Percentiles rank a stretch among this genome's conserved stretches.
phyloP scores from a whole-genome alignment of 495 filamentous ascomycete genomes.

The Darksidea phi region DNA sequence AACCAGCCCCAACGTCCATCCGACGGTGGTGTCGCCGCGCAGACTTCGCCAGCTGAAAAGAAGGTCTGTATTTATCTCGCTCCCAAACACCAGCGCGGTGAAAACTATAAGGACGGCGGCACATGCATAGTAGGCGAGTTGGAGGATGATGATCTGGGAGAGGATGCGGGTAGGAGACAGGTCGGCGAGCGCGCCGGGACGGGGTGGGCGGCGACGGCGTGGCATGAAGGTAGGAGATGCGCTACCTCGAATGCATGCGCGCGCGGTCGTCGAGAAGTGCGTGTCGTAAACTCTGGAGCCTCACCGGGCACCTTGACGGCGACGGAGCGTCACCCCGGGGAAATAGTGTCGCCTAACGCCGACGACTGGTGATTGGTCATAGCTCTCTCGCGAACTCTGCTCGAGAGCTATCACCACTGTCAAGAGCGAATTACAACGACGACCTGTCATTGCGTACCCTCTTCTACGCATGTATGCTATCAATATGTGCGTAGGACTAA shows the following conservation, averaged over 20 bases:
- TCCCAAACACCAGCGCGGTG: slow-evolving; percentile 79
- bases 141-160: slow-evolving; percentile 82
- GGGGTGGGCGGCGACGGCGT: slow-evolving; percentile 72
- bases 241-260: slow-evolving; percentile 7
- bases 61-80: slow-evolving; percentile 65
- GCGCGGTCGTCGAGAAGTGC: not conserved
- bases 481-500: too few relatives aligned
- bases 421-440: not conserved
- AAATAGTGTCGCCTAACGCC: slow-evolving; percentile 1
- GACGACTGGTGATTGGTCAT: slow-evolving; percentile 4
- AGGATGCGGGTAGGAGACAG: slow-evolving; percentile 82
- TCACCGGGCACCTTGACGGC: not conserved
- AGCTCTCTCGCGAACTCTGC: too few relatives aligned
- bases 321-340: not conserved
- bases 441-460: too few relatives aligned
- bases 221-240: slow-evolving; percentile 54
- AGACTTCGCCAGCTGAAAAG: slow-evolving; percentile 79
- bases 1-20: slow-evolving; percentile 86
- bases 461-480: too few relatives aligned
- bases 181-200: slow-evolving; percentile 74
- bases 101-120: slow-evolving; percentile 80
- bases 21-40: slow-evolving; percentile 84
- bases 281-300: not conserved
- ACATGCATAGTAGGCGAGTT: slow-evolving; percentile 75
- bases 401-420: not conserved